These are phyloP conservation scores for Anisodus acutangulus DNA, from an alignment of 257 asterid species.

Conservation along the genomic window DNA sequence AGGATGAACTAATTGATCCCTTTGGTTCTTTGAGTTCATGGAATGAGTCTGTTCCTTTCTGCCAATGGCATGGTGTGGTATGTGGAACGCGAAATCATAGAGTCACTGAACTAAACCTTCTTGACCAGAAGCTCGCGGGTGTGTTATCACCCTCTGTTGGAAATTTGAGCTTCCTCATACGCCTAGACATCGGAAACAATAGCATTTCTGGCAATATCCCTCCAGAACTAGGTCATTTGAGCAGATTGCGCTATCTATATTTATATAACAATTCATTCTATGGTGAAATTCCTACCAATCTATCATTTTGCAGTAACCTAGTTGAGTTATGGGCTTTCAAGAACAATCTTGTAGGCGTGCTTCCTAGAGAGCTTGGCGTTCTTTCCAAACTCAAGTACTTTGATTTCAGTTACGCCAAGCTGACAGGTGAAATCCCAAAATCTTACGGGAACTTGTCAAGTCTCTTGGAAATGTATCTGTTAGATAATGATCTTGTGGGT, in stretches of 20 bases:
- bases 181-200: not conserved
- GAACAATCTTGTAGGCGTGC: not conserved
- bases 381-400: not conserved
- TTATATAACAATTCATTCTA: not conserved
- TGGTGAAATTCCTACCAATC: not conserved
- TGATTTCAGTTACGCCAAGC: not conserved
- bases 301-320: not conserved
- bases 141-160: not conserved
- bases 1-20: not conserved
- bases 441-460: not conserved
- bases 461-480: not conserved
- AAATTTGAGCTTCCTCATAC: not conserved
- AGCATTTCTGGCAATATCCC: not conserved
- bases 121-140: not conserved
- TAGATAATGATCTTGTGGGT: not conserved
- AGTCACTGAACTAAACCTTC: slow-evolving; percentile 16
- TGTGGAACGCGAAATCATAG: not conserved
- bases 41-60: not conserved
- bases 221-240: not conserved
- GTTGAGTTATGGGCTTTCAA: not conserved
- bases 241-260: not conserved
- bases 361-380: not conserved
- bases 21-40: not conserved
- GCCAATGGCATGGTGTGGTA: not conserved
- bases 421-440: not conserved